A percentile compares a stretch with the other conserved stretches of the same genome.
These are phyloP conservation scores for Colletotrichum sp. DNA, from an alignment of 2,329 filamentous ascomycete genomes.

Conservation along the genomic window DNA sequence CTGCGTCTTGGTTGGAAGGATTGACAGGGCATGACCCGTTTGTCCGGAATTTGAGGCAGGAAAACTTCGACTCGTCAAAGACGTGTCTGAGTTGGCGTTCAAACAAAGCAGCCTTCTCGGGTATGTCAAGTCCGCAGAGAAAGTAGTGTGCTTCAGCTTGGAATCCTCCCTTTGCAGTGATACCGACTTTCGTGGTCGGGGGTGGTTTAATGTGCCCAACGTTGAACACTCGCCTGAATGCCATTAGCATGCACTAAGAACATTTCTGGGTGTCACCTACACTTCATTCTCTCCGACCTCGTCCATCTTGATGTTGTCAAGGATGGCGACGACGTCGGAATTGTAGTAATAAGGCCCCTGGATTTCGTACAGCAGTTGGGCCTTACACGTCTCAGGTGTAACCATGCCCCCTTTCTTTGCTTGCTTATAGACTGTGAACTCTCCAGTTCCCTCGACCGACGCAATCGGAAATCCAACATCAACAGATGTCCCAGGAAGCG, in stretches of 20 bases:
- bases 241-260: not conserved
- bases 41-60: conserved; percentile 35
- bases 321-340: conserved; percentile 45
- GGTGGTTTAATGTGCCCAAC: conserved; percentile 24
- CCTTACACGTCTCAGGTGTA: conserved; percentile 34
- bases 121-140: conserved; percentile 46
- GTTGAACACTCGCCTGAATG: conserved; percentile 11
- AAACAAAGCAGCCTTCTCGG: conserved; percentile 47
- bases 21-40: conserved; percentile 43
- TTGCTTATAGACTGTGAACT: conserved; percentile 54
- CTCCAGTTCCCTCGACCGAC: conserved; percentile 49
- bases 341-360: conserved; percentile 50
- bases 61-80: conserved; percentile 36
- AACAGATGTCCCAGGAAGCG: conserved; percentile 34
- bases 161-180: conserved; percentile 48
- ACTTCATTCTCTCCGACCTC: conserved; percentile 44
- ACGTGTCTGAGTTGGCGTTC: conserved; percentile 40
- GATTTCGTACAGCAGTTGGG: conserved; percentile 49
- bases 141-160: conserved; percentile 51
- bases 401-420: conserved; percentile 20
- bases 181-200: conserved; percentile 42
- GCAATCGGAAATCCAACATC: conserved; percentile 55
- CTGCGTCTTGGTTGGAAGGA: conserved; percentile 47
- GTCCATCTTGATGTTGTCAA: conserved; percentile 47
- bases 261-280: not conserved